Evolutionary conservation across 2,329 filamentous ascomycete species (phyloP).

Genomic region (Fusarium albosuccineum): DNA sequence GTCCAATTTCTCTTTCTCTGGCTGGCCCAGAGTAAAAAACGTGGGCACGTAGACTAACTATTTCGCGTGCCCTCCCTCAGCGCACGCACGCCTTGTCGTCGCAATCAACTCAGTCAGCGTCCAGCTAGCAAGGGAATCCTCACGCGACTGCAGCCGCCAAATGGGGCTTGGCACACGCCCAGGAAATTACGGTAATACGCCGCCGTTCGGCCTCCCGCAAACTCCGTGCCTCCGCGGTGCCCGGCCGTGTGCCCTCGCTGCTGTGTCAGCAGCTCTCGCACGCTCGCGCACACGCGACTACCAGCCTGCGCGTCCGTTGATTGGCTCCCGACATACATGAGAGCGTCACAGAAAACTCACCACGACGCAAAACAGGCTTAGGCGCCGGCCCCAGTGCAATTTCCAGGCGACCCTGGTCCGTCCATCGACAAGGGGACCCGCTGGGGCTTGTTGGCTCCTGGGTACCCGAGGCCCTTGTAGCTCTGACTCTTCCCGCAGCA

Average conservation of each 20-base stretch:
- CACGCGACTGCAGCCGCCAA: constrained; percentile 40
- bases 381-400: constrained; percentile 43
- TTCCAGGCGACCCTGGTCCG: constrained; percentile 38
- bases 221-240: constrained; percentile 45
- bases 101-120: constrained; percentile 19
- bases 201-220: constrained; percentile 40
- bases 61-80: constrained; percentile 8
- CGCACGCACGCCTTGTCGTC: constrained; percentile 21
- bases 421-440: constrained; percentile 29
- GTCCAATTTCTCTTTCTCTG: constrained; percentile 10
- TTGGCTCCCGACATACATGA: constrained; percentile 33
- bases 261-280: constrained; percentile 41
- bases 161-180: constrained; percentile 40
- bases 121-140: constrained; percentile 32
- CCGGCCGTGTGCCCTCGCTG: constrained; percentile 20
- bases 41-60: constrained; percentile 10
- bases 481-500: constrained; percentile 46
- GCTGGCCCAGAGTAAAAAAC: constrained; percentile 27
- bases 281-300: constrained; percentile 30
- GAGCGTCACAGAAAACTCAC: constrained; percentile 38
- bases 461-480: constrained; percentile 44
- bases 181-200: constrained; percentile 48
- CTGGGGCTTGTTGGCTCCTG: constrained; percentile 40
- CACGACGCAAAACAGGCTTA: constrained; percentile 38
- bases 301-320: constrained; percentile 24